A percentile compares a stretch with the other conserved stretches of the same genome.
phyloP scores from a whole-genome alignment of 257 asterid species.

The Phtheirospermum japonicum region DNA sequence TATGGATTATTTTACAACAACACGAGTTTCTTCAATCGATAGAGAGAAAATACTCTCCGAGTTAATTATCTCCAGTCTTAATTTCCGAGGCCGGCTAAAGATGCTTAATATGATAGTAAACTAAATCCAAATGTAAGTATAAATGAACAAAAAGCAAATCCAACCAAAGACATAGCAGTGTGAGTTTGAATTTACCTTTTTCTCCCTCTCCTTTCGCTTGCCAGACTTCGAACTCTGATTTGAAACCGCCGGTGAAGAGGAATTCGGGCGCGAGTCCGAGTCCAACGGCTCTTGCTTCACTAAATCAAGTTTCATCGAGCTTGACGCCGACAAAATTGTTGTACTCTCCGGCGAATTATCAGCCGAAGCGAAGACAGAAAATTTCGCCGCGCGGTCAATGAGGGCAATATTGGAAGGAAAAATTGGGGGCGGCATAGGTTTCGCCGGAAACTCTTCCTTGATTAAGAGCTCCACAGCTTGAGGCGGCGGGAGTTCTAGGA shows the following conservation, averaged over 20 bases:
- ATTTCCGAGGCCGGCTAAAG: neutral
- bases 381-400: slow-evolving; percentile 66
- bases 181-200: slow-evolving; percentile 49
- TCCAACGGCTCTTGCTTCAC: slow-evolving; percentile 80
- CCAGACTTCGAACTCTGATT: slow-evolving; percentile 49
- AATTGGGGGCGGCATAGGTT: slow-evolving; percentile 51
- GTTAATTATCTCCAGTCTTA: neutral
- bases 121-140: neutral
- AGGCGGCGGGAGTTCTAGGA: slow-evolving; percentile 80
- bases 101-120: neutral
- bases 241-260: slow-evolving; percentile 61
- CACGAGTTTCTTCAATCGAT: too few species aligned
- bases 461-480: slow-evolving; percentile 89
- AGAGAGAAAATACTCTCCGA: too few species aligned
- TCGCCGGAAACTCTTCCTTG: slow-evolving; percentile 39
- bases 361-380: slow-evolving; percentile 53
- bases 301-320: slow-evolving; percentile 24
- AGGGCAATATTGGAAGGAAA: slow-evolving; percentile 61
- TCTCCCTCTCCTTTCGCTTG: slow-evolving; percentile 84
- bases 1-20: too few species aligned
- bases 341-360: slow-evolving; percentile 33
- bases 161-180: neutral
- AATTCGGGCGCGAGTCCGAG: slow-evolving; percentile 49
- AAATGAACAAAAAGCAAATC: neutral
- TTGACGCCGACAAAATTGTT: slow-evolving; percentile 26